Evolutionary conservation across 106 monocot genomes (phyloP).

Genomic region (Vanilla planifolia): DNA sequence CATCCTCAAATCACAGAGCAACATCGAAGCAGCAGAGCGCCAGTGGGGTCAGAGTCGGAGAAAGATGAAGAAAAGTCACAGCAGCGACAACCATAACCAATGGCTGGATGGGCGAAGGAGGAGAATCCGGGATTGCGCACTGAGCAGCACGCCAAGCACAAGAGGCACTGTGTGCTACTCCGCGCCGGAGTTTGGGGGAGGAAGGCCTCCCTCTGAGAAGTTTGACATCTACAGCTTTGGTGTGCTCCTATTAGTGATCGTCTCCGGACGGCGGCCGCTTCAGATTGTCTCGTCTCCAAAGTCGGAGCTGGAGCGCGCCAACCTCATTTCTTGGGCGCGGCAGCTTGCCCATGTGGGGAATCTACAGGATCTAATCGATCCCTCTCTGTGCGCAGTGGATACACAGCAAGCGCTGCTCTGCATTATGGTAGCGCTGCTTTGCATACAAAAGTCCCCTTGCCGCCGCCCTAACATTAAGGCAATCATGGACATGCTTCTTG

Average conservation of each 20-base stretch:
- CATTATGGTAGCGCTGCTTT: slow-evolving; percentile 79
- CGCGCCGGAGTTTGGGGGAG: slow-evolving; percentile 77
- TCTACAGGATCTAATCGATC: slow-evolving; percentile 75
- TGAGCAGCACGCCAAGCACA: slow-evolving; percentile 97
- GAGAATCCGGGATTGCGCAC: slow-evolving; percentile 49
- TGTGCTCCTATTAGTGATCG: slow-evolving; percentile 73
- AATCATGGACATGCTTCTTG: slow-evolving; percentile 71
- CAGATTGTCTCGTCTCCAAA: slow-evolving; percentile 82
- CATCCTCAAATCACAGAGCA: slow-evolving; percentile 25
- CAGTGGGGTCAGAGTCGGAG: slow-evolving; percentile 61
- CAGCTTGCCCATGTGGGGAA: slow-evolving; percentile 59
- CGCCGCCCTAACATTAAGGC: slow-evolving; percentile 62
- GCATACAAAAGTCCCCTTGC: slow-evolving; percentile 73
- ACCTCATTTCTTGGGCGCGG: slow-evolving; percentile 88
- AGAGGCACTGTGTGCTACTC: slow-evolving; percentile 92
- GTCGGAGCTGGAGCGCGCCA: slow-evolving; percentile 91
- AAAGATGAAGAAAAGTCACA: slow-evolving; percentile 46
- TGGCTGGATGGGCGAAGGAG: slow-evolving; percentile 37
- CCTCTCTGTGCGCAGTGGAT: slow-evolving; percentile 39
- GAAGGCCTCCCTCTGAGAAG: slow-evolving; percentile 74
- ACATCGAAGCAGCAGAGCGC: slow-evolving; percentile 13
- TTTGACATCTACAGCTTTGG: slow-evolving; percentile 97
- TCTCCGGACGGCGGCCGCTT: slow-evolving; percentile 85
- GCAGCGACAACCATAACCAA: slow-evolving; percentile 29
- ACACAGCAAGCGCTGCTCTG: slow-evolving; percentile 76